Percentiles rank a stretch among this genome's conserved stretches.
Evolutionary conservation across 352 stramenopile genomes (phyloP).

Genomic region (Phytophthora pseudosyringae): DNA sequence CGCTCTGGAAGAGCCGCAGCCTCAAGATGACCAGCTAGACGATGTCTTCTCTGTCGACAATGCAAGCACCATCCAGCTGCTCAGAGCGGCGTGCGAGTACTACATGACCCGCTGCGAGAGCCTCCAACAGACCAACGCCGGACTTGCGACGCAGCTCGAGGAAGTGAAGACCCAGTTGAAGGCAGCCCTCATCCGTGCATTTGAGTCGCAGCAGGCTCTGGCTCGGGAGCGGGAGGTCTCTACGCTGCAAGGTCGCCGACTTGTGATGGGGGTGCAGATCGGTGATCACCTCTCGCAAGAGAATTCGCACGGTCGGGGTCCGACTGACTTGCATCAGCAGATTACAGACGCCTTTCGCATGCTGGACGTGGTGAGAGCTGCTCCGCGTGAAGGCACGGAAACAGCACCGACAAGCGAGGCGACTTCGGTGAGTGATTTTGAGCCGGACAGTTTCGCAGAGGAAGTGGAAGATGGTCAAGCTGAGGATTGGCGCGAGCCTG

Average conservation of each 20-base stretch:
- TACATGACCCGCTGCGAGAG: conserved; percentile 35
- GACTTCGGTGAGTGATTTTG: neutral
- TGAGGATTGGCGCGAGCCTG: neutral
- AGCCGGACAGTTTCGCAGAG: neutral
- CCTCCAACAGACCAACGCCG: conserved; percentile 23
- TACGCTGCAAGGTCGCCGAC: conserved; percentile 19
- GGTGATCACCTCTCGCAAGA: conserved; percentile 14
- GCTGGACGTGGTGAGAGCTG: neutral
- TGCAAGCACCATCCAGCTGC: conserved; percentile 25
- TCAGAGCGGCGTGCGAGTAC: conserved; percentile 35
- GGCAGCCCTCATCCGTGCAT: conserved; percentile 23
- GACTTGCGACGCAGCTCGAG: conserved; percentile 21
- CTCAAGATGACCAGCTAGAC: conserved; percentile 11
- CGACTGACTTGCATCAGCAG: conserved; percentile 13
- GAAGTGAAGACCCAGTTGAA: conserved; percentile 32
- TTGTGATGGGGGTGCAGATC: conserved; percentile 12
- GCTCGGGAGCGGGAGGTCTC: conserved; percentile 26
- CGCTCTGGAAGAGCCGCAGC: conserved; percentile 24
- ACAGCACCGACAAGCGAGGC: conserved; percentile 1
- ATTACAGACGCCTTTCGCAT: conserved; percentile 16
- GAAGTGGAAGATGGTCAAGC: neutral
- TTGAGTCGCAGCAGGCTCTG: conserved; percentile 27
- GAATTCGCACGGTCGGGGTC: neutral
- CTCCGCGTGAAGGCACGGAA: conserved; percentile 1
- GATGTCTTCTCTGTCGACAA: conserved; percentile 18